Conservation (phyloP, 129 eudicot species). For the Cynara cardunculus region DNA sequence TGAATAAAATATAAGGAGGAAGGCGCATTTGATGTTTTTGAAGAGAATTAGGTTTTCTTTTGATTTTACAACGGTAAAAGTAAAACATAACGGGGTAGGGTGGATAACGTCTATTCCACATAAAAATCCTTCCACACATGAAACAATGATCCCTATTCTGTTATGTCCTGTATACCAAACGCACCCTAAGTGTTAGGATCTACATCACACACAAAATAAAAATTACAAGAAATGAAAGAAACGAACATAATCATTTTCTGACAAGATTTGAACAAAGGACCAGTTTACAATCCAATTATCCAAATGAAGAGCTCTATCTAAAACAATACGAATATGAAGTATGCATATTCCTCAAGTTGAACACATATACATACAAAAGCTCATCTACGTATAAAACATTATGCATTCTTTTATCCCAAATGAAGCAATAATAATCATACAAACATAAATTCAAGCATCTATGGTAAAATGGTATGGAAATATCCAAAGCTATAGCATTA, state of each 20-base stretch:
- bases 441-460: not conserved
- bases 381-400: not conserved
- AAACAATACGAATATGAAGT: not conserved
- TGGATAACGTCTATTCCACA: too few species aligned
- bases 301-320: not conserved
- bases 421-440: not conserved
- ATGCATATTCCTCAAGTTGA: too few species aligned
- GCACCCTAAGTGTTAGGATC: not conserved
- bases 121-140: too few species aligned
- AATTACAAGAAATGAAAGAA: not conserved
- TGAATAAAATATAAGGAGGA: too few species aligned
- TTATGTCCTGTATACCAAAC: too few species aligned
- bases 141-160: too few species aligned
- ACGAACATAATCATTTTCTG: not conserved
- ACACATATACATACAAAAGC: not conserved
- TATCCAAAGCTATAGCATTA: conserved; percentile 2
- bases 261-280: not conserved
- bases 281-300: too few species aligned
- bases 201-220: not conserved
- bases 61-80: too few species aligned
- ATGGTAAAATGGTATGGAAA: not conserved
- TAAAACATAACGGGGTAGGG: too few species aligned
- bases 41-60: too few species aligned
- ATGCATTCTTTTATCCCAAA: not conserved
- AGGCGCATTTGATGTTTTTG: too few species aligned